Percentiles rank a stretch among this genome's conserved stretches.
phyloP scores from a whole-genome alignment of 129 eudicot genomes.

The Dittrichia graveolens region DNA sequence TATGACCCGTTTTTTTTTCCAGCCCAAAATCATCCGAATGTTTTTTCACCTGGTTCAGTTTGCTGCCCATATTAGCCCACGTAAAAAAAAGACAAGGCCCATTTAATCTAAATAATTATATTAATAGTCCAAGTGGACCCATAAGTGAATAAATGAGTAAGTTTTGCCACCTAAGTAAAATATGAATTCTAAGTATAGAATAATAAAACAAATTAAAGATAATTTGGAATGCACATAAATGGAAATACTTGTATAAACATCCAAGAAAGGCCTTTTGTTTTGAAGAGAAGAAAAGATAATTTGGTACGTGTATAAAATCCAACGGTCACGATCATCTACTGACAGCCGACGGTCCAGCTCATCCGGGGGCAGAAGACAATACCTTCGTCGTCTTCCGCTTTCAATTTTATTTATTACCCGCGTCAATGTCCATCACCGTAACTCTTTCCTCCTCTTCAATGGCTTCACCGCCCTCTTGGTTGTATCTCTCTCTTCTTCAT shows the following conservation, averaged over 20 bases:
- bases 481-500: neutral
- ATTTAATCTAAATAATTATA: no score
- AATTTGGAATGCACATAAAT: slow-evolving; percentile 20
- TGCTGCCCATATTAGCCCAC: no score
- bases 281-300: neutral
- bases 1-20: no score
- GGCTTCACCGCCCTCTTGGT: slow-evolving; percentile 22
- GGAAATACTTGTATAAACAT: slow-evolving; percentile 32
- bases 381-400: slow-evolving; percentile 40
- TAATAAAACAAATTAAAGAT: no score
- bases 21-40: no score
- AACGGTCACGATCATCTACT: slow-evolving; percentile 33
- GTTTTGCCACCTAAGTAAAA: no score
- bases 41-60: no score
- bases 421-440: slow-evolving; percentile 32
- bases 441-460: slow-evolving; percentile 24
- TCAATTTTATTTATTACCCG: slow-evolving; percentile 42
- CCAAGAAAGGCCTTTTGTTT: slow-evolving; percentile 38
- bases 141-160: no score
- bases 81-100: no score
- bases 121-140: no score
- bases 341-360: slow-evolving; percentile 40
- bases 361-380: slow-evolving; percentile 11
- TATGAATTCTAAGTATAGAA: no score
- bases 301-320: slow-evolving; percentile 9